These are phyloP conservation scores for Sanchytrium tribonematis DNA, from an alignment of 371 early-diverging fungal genomes.

Conservation along the genomic window DNA sequence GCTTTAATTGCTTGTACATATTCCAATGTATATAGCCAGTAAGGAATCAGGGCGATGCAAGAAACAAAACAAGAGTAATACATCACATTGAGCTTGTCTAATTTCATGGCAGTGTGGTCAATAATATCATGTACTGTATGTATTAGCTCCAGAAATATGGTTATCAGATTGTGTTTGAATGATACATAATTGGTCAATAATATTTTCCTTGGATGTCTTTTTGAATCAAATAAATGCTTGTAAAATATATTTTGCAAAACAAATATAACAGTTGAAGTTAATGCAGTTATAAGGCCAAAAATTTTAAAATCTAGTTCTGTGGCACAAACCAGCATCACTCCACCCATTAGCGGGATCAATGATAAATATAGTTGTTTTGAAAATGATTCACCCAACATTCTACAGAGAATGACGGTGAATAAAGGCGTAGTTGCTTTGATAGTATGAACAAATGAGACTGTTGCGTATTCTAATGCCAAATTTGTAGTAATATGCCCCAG, in stretches of 20 bases:
- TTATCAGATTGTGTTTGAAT: background rate
- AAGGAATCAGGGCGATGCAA: constrained; percentile 37
- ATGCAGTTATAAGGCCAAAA: constrained; percentile 36
- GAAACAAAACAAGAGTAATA: constrained; percentile 41
- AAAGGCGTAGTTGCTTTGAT: constrained; percentile 58
- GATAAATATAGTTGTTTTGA: constrained; percentile 35
- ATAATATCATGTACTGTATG: background rate
- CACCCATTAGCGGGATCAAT: constrained; percentile 45
- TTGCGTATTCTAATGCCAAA: constrained; percentile 38
- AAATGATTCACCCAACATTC: constrained; percentile 29
- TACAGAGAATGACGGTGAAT: constrained; percentile 49
- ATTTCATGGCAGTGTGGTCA: constrained; percentile 10
- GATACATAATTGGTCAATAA: background rate
- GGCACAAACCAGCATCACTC: constrained; percentile 47
- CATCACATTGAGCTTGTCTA: constrained; percentile 53
- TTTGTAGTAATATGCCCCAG: constrained; percentile 52
- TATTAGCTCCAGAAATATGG: background rate
- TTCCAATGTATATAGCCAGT: constrained; percentile 29
- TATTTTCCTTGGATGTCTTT: background rate
- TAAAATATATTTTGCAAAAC: constrained; percentile 53
- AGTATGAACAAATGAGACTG: constrained; percentile 58
- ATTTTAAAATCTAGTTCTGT: constrained; percentile 20
- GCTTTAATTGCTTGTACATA: background rate
- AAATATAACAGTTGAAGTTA: constrained; percentile 42
- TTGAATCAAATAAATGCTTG: constrained; percentile 19